Base-by-base conservation (phyloP, 2,329 filamentous ascomycete species). In the Hysterium pulicare region DNA sequence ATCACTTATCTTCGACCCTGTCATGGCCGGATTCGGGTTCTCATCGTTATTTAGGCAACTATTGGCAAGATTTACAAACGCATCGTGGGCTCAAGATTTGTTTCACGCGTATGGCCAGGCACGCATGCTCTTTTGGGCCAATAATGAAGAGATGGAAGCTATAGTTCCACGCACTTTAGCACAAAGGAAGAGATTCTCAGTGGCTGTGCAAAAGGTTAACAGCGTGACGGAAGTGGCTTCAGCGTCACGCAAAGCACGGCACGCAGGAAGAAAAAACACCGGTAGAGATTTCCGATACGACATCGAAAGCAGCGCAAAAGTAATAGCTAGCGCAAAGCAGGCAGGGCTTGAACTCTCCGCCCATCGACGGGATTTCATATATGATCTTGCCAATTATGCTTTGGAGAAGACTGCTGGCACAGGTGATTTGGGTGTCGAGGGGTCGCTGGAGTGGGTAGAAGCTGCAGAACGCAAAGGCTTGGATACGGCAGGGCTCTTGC, bases 61-160 rank as follows among this genome's bases (percentile, higher is more conserved):
- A 1, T 59, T 84, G 1, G 76, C 80, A 57, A 81, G 86, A 57
- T 76, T 87, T 44, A 71, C 83, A 52, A 70, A 67, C 33, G 73
- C 77, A 38, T 78, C 86, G 41, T 74, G 80, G 47, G 69, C 73
- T 2, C 73, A 80, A 38, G 66, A 72, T 0, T 71, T 84, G 0
- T 79, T 94, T 53, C 85, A 95, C 54, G 72, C 74, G 21, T 90
- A 89, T 59, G 91, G 91, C 3, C 77, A 83, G 15, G 83, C 95
- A 3, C 82, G 90, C 37, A 84, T 91, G 72, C 74, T 97, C 1
- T 61, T 90, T 30, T 90, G 90, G 83, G 57, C 83, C 3, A 75
- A 78, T 1, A 72, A 83, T 33, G 71, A 77, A 0, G 84, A 88
- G 42, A 81, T 81, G 49, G 55, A 66, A 5, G 48, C 63, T 1